These are phyloP conservation scores for Cryphonectria radicalis DNA, from an alignment of 2,329 filamentous ascomycete genomes.

Conservation along the genomic window DNA sequence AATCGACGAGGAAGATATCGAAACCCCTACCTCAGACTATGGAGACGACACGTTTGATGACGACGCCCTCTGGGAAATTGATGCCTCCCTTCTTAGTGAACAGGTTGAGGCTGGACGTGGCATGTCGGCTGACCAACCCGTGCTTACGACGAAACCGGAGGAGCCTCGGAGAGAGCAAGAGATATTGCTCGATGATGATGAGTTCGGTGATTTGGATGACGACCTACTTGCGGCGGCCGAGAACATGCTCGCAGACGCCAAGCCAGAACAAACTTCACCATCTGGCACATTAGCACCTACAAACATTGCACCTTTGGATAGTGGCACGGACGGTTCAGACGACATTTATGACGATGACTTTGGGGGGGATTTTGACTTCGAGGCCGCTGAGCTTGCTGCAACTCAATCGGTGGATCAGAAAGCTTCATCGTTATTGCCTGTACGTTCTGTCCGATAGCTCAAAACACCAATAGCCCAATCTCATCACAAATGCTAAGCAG, in stretches of 20 bases:
- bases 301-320: conserved; percentile 42
- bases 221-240: conserved; percentile 58
- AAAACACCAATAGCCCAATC: conserved; percentile 23
- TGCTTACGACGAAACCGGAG: conserved; percentile 1
- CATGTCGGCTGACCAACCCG: conserved; percentile 15
- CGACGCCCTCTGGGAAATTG: conserved; percentile 60
- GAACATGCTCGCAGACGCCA: conserved; percentile 43
- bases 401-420: conserved; percentile 62
- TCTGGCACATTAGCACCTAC: conserved; percentile 18
- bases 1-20: background rate
- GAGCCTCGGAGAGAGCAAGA: background rate
- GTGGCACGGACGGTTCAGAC: conserved; percentile 41
- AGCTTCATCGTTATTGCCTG: conserved; percentile 46
- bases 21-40: conserved; percentile 50
- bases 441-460: conserved; percentile 52
- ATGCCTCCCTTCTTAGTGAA: conserved; percentile 45
- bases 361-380: conserved; percentile 74
- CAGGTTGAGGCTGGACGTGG: conserved; percentile 29
- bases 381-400: conserved; percentile 73
- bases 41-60: conserved; percentile 64
- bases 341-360: conserved; percentile 73
- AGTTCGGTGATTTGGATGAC: conserved; percentile 70
- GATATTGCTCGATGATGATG: conserved; percentile 51
- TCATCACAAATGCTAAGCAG: conserved; percentile 59
- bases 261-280: conserved; percentile 35